Conservation (phyloP, 805 yeast genomes). For the Lipomyces yamanashiensis region DNA sequence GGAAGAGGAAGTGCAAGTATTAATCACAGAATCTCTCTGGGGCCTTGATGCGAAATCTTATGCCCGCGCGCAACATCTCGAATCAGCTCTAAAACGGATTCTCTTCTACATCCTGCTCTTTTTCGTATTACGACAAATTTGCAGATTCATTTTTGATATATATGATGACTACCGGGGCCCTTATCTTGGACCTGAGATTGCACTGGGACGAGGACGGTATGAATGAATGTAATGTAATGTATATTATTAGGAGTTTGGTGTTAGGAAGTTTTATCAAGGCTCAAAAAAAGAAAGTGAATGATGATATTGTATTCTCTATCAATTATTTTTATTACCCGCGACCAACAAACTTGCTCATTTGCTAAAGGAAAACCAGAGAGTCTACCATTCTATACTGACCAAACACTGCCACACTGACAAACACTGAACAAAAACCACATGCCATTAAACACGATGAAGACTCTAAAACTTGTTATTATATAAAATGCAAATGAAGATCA, state of each 20-base stretch:
- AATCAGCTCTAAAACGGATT: neutral
- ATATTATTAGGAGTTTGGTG: neutral
- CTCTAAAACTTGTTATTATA: too few species aligned
- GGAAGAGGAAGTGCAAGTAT: too few species aligned
- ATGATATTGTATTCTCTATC: too few species aligned
- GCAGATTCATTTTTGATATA: neutral
- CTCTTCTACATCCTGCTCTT: neutral
- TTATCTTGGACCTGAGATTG: slow-evolving; percentile 11
- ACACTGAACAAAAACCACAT: too few species aligned
- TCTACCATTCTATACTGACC: too few species aligned
- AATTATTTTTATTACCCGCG: too few species aligned
- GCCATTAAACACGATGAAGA: too few species aligned
- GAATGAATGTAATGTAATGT: neutral
- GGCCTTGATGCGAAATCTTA: neutral
- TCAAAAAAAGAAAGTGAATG: too few species aligned
- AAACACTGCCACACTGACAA: too few species aligned
- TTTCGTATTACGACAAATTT: neutral
- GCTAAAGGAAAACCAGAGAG: too few species aligned
- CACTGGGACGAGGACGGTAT: slow-evolving; percentile 3
- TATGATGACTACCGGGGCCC: neutral
- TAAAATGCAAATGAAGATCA: neutral
- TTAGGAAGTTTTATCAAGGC: neutral
- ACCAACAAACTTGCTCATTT: too few species aligned
- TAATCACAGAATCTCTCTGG: neutral
- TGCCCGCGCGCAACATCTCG: neutral